A percentile compares a stretch with the other conserved stretches of the same genome.
These are phyloP conservation scores for Magnusiomyces magnusii DNA, from an alignment of 1,139 yeast genomes.

Conservation along the genomic window DNA sequence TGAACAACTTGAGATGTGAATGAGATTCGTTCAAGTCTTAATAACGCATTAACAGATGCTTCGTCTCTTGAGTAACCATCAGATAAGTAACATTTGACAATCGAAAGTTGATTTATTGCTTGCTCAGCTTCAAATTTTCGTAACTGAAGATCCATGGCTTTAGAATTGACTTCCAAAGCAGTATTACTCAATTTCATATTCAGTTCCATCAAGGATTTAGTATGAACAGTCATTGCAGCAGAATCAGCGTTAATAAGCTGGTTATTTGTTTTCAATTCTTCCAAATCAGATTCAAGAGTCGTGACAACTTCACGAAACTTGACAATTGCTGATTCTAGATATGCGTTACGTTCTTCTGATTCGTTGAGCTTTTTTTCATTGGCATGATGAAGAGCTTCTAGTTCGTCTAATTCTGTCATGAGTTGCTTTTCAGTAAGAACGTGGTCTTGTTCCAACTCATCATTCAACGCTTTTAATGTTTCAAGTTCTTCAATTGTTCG, in stretches of 20 bases:
- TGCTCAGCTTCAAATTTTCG: slow-evolving; percentile 25
- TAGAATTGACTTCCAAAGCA: slow-evolving; percentile 22
- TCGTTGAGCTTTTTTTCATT: slow-evolving; percentile 31
- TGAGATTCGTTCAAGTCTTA: slow-evolving; percentile 18
- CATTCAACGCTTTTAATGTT: slow-evolving; percentile 52
- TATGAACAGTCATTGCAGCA: slow-evolving; percentile 19
- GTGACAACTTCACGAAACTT: slow-evolving; percentile 31
- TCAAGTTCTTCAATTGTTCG: slow-evolving; percentile 48
- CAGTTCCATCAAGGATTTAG: slow-evolving; percentile 25
- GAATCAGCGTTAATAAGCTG: slow-evolving; percentile 19
- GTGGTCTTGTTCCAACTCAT: slow-evolving; percentile 55
- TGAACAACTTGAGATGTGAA: slow-evolving; percentile 16
- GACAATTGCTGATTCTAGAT: slow-evolving; percentile 30
- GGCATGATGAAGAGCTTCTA: slow-evolving; percentile 31
- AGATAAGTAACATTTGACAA: slow-evolving; percentile 22
- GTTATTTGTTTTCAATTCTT: slow-evolving; percentile 20
- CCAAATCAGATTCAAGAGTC: slow-evolving; percentile 28
- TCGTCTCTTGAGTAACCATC: slow-evolving; percentile 22
- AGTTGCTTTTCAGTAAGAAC: slow-evolving; percentile 49
- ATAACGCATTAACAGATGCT: slow-evolving; percentile 19
- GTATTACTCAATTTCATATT: slow-evolving; percentile 26
- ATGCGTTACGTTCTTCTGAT: slow-evolving; percentile 34
- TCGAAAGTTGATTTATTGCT: slow-evolving; percentile 28
- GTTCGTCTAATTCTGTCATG: slow-evolving; percentile 37
- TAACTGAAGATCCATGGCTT: slow-evolving; percentile 28